phyloP scores from a whole-genome alignment of 345 rosid genomes.

The Pugionium dolabratum region DNA sequence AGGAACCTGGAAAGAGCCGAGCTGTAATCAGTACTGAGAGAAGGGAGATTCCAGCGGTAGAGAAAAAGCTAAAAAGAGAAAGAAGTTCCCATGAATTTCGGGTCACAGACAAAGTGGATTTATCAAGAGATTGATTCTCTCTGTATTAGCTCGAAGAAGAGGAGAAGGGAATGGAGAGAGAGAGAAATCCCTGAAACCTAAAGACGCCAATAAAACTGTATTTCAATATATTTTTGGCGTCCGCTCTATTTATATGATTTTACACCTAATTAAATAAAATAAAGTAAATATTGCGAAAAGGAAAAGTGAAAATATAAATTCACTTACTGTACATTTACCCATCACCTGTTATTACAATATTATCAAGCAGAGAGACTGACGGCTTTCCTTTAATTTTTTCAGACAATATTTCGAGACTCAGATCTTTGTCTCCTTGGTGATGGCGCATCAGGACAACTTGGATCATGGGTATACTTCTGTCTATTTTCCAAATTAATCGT shows the following conservation, averaged over 20 bases:
- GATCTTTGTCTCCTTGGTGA: slow-evolving; percentile 26
- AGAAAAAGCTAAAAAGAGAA: slow-evolving; percentile 25
- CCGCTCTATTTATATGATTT: slow-evolving; percentile 31
- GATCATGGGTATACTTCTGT: slow-evolving; percentile 27
- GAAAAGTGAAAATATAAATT: not conserved
- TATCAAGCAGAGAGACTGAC: slow-evolving; percentile 16
- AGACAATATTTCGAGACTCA: slow-evolving; percentile 25
- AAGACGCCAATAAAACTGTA: slow-evolving; percentile 23
- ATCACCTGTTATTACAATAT: too few species aligned
- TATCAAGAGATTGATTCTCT: slow-evolving; percentile 24
- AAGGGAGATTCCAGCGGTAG: slow-evolving; percentile 33
- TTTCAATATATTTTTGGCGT: slow-evolving; percentile 40
- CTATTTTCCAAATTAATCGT: slow-evolving; percentile 4
- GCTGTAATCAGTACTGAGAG: slow-evolving; percentile 33
- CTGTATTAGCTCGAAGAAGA: slow-evolving; percentile 28
- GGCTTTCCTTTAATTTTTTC: not conserved
- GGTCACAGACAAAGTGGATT: slow-evolving; percentile 32
- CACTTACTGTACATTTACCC: too few species aligned
- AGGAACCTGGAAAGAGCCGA: slow-evolving; percentile 29
- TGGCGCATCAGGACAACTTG: slow-evolving; percentile 32
- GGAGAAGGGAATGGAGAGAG: slow-evolving; percentile 10
- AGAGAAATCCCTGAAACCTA: slow-evolving; percentile 37
- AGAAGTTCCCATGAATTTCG: slow-evolving; percentile 25
- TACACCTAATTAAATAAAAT: not conserved
- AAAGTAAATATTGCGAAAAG: not conserved